phyloP scores from a whole-genome alignment of 106 monocot species.

The Dendrobium chrysotoxum region DNA sequence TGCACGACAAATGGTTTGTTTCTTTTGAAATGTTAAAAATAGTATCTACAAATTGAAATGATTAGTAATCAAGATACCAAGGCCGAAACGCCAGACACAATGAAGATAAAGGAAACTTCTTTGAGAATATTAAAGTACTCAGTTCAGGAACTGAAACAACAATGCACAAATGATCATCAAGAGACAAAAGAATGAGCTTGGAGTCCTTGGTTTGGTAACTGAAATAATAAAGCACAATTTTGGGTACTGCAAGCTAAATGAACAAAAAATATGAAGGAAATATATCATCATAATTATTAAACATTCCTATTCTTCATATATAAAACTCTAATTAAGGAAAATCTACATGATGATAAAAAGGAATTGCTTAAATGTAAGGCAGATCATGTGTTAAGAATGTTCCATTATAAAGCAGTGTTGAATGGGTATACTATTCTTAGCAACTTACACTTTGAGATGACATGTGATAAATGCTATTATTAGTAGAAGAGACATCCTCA shows the following conservation, averaged over 20 bases:
- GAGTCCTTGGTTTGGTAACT: neutral
- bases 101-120: neutral
- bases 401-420: no score
- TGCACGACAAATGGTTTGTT: neutral
- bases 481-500: constrained; percentile 47
- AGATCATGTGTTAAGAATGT: no score
- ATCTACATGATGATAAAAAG: no score
- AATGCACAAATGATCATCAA: neutral
- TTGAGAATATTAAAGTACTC: no score
- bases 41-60: neutral
- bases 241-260: neutral
- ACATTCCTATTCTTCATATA: no score
- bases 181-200: neutral
- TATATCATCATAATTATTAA: no score
- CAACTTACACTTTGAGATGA: constrained; percentile 41
- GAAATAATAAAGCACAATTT: neutral
- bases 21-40: neutral
- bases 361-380: no score
- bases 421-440: neutral
- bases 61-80: neutral
- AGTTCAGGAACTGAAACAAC: no score
- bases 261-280: neutral
- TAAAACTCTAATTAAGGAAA: no score
- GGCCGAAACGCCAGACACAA: neutral
- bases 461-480: constrained; percentile 14